A percentile compares a stretch with the other conserved stretches of the same genome.
Conservation (phyloP, 208 protist species). For the Blechomonas ayalai region DNA sequence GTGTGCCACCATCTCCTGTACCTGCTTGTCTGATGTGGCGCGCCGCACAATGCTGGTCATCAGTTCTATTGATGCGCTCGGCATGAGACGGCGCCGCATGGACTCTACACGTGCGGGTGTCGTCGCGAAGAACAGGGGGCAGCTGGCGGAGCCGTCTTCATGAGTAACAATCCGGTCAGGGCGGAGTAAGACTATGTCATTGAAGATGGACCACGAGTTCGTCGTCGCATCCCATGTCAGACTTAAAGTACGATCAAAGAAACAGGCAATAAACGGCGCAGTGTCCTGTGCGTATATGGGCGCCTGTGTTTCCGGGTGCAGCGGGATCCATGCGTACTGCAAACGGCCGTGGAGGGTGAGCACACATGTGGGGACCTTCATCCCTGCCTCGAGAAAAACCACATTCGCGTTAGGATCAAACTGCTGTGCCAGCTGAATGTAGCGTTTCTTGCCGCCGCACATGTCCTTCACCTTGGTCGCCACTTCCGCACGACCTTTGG, state of each 20-base stretch:
- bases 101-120: constrained; percentile 38
- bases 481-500: constrained; percentile 35
- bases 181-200: constrained; percentile 79
- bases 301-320: constrained; percentile 10
- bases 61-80: constrained; percentile 30
- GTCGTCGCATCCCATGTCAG: constrained; percentile 16
- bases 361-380: constrained; percentile 56
- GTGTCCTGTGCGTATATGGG: constrained; percentile 20
- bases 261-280: constrained; percentile 45
- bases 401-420: constrained; percentile 72
- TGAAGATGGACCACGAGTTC: constrained; percentile 43
- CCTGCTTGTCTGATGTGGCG: constrained; percentile 26
- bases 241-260: constrained; percentile 78
- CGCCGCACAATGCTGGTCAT: constrained; percentile 44
- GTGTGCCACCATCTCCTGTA: constrained; percentile 26
- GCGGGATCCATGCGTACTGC: constrained; percentile 54
- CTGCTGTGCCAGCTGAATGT: constrained; percentile 28
- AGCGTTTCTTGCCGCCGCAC: constrained; percentile 28
- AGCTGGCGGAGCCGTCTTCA: constrained; percentile 34
- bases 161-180: constrained; percentile 56
- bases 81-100: constrained; percentile 49
- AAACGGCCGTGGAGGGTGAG: constrained; percentile 77
- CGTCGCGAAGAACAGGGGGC: constrained; percentile 70
- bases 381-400: constrained; percentile 25
- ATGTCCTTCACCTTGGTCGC: constrained; percentile 29